Percentiles rank a stretch among this genome's conserved stretches.
Conservation (phyloP, 176 grass and related monocot genomes). For the Cenchrus americanus region DNA sequence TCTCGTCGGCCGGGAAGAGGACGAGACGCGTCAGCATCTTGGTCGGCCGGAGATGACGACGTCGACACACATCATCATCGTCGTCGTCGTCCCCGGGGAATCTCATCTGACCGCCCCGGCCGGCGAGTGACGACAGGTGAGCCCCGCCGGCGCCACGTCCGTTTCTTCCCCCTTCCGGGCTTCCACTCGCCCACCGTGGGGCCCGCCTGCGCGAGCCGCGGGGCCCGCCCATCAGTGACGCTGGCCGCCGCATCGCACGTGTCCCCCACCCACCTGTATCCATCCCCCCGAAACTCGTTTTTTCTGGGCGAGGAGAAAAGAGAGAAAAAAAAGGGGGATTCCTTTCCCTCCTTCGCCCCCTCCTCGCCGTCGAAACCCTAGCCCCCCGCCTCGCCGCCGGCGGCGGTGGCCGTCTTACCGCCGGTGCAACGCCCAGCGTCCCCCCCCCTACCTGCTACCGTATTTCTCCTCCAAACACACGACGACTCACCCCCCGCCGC, state of each 20-base stretch:
- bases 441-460: background rate
- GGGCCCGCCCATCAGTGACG: background rate
- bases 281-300: background rate
- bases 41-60: no score
- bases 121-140: no score
- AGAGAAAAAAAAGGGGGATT: background rate
- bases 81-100: no score
- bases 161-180: no score
- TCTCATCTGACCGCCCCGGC: no score
- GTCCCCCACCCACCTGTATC: background rate
- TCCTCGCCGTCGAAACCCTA: conserved; percentile 43
- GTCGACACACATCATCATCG: no score
- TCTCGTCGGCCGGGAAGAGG: no score
- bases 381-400: conserved; percentile 46
- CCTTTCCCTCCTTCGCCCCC: background rate
- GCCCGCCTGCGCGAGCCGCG: no score
- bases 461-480: background rate
- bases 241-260: background rate
- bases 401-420: conserved; percentile 3
- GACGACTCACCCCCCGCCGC: background rate
- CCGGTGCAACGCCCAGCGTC: background rate
- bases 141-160: no score
- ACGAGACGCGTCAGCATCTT: no score
- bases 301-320: background rate
- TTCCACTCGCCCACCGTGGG: no score